Evolutionary conservation across 306 rosid genomes (phyloP).

Genomic region (Senna siamea): DNA sequence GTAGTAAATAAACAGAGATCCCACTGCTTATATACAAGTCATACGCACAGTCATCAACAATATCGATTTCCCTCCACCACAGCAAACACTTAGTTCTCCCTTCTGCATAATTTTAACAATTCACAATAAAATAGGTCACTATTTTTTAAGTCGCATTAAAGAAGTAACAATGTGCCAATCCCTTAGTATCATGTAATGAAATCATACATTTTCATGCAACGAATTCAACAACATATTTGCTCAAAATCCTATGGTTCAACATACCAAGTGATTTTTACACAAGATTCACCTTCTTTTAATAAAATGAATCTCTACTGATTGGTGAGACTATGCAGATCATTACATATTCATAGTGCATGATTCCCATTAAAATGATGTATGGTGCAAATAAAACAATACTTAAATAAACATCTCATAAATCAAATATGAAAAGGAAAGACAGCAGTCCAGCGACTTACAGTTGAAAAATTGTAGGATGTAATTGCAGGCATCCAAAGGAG

Average conservation of each 20-base stretch:
- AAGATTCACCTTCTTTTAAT: slow-evolving; percentile 19
- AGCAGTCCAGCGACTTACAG: slow-evolving; percentile 59
- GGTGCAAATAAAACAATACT: not conserved
- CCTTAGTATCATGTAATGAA: not conserved
- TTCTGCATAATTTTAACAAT: slow-evolving; percentile 20
- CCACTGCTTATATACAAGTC: not conserved
- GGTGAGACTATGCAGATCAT: slow-evolving; percentile 13
- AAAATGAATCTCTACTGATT: slow-evolving; percentile 1
- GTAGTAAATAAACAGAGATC: not conserved
- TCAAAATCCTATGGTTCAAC: not conserved
- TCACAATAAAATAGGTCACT: not conserved
- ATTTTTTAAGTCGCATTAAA: not conserved
- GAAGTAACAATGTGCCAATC: slow-evolving; percentile 14
- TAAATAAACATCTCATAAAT: not conserved
- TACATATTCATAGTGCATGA: slow-evolving; percentile 21
- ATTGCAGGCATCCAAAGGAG: slow-evolving; percentile 90
- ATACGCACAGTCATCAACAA: too few relatives aligned
- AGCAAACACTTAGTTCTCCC: not conserved
- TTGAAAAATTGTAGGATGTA: slow-evolving; percentile 78
- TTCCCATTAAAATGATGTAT: slow-evolving; percentile 5
- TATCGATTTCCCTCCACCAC: too few relatives aligned
- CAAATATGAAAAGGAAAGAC: slow-evolving; percentile 3
- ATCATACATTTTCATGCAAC: not conserved
- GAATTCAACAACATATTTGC: not conserved
- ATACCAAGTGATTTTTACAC: slow-evolving; percentile 18